These are phyloP conservation scores for Asterophora parasitica DNA, from an alignment of 768 basidiomycete species.

Conservation along the genomic window DNA sequence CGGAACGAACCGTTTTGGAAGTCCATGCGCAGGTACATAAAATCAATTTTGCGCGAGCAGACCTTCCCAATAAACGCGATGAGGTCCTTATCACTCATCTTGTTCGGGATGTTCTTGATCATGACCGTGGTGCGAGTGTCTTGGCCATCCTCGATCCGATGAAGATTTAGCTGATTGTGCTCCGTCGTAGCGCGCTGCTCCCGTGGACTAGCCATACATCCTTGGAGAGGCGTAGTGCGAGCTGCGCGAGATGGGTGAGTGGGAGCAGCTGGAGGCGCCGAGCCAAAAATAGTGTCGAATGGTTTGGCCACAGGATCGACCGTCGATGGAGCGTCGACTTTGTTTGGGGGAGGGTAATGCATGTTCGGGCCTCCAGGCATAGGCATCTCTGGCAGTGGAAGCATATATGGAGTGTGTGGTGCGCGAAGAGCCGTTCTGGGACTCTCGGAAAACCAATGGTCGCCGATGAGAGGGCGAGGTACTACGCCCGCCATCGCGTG, in stretches of 20 bases:
- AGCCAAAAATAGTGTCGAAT: slow-evolving; percentile 1
- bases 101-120: slow-evolving; percentile 93
- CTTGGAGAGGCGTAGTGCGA: slow-evolving; percentile 2
- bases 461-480: slow-evolving; percentile 7
- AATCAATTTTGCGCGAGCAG: slow-evolving; percentile 75
- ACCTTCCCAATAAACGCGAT: slow-evolving; percentile 64
- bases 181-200: slow-evolving; percentile 21
- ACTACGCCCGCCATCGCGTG: slow-evolving; percentile 19
- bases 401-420: slow-evolving; percentile 9
- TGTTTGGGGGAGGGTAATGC: slow-evolving; percentile 3
- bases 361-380: slow-evolving; percentile 1
- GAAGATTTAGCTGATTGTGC: slow-evolving; percentile 54
- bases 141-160: slow-evolving; percentile 67
- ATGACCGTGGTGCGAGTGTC: slow-evolving; percentile 85
- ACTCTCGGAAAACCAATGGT: slow-evolving; percentile 14
- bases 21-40: slow-evolving; percentile 85
- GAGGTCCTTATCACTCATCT: slow-evolving; percentile 77
- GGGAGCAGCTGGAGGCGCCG: neutral
- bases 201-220: neutral
- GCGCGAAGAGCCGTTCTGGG: neutral
- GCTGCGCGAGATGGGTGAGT: neutral
- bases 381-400: slow-evolving; percentile 8
- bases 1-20: slow-evolving; percentile 63
- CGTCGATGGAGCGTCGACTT: slow-evolving; percentile 13
- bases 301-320: slow-evolving; percentile 6